Percentiles rank a stretch among this genome's conserved stretches.
These are phyloP conservation scores for Solanum tacnaense DNA, from an alignment of 257 asterid species.

Conservation along the genomic window DNA sequence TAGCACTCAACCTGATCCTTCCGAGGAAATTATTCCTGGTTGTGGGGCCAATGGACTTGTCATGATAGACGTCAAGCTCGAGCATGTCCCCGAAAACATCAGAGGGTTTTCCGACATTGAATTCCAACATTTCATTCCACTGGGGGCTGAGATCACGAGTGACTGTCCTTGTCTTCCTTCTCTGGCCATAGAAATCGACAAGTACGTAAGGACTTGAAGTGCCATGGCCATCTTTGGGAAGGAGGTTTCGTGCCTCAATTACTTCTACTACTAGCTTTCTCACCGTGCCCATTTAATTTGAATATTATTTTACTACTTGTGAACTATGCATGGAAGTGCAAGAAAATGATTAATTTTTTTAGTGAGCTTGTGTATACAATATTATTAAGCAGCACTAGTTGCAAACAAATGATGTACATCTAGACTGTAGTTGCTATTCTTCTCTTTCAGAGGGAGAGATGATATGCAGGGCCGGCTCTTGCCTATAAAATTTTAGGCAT, in stretches of 20 bases:
- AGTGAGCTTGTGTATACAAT: neutral
- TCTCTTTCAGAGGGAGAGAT: neutral
- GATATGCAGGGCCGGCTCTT: neutral
- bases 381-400: neutral
- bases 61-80: constrained; percentile 60
- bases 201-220: constrained; percentile 72
- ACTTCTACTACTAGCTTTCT: constrained; percentile 74
- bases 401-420: neutral
- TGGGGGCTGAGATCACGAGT: constrained; percentile 55
- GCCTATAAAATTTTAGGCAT: no score
- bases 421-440: neutral
- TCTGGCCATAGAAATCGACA: constrained; percentile 69
- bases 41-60: constrained; percentile 56
- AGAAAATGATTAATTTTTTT: neutral
- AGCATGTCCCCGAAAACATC: constrained; percentile 69
- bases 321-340: neutral
- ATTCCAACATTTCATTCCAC: constrained; percentile 65
- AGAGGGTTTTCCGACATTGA: constrained; percentile 50
- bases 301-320: neutral
- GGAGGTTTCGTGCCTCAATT: constrained; percentile 56
- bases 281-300: constrained; percentile 24
- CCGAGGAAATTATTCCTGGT: constrained; percentile 71
- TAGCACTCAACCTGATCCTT: constrained; percentile 41
- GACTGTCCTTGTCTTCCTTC: constrained; percentile 60
- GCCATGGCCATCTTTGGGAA: constrained; percentile 84